phyloP scores from a whole-genome alignment of 352 stramenopile species.

The Phytopythium mirpurense region DNA sequence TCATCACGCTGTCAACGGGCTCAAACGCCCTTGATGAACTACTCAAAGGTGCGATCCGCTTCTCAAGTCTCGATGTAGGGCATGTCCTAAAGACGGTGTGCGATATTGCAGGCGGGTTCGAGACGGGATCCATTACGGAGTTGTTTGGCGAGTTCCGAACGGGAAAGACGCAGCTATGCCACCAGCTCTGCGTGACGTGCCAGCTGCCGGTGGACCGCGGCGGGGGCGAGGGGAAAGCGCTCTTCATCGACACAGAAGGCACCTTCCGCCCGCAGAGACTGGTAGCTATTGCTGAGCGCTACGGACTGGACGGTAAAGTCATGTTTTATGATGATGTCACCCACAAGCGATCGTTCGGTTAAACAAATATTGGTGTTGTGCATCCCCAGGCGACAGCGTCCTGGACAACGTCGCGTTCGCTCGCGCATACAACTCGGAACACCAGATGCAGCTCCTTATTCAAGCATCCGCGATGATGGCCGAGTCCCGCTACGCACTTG shows the following conservation, averaged over 20 bases:
- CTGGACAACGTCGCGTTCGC: constrained; percentile 99
- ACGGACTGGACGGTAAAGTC: constrained; percentile 88
- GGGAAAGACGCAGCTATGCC: constrained; percentile 99
- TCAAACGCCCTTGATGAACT: constrained; percentile 88
- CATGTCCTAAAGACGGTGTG: too few species aligned
- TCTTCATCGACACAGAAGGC: constrained; percentile 99
- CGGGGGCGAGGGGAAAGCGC: constrained; percentile 96
- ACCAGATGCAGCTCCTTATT: constrained; percentile 97
- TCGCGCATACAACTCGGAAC: constrained; percentile 98
- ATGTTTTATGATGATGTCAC: too few species aligned
- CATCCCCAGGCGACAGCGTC: constrained; percentile 67
- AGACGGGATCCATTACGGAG: constrained; percentile 97
- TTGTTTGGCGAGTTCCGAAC: constrained; percentile 99
- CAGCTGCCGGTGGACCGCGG: constrained; percentile 97
- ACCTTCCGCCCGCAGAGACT: constrained; percentile 97
- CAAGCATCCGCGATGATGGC: constrained; percentile 98
- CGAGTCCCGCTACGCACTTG: constrained; percentile 93
- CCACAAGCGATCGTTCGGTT: too few species aligned
- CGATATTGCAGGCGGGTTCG: constrained; percentile 87
- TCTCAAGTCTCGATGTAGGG: too few species aligned
- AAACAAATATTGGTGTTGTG: constrained; percentile 16
- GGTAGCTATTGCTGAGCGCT: constrained; percentile 97
- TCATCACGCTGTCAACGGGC: constrained; percentile 94
- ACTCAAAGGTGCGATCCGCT: constrained; percentile 57
- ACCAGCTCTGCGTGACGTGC: constrained; percentile 99